phyloP scores from a whole-genome alignment of 2,329 filamentous ascomycete species.

The Hypoxylon sp. region DNA sequence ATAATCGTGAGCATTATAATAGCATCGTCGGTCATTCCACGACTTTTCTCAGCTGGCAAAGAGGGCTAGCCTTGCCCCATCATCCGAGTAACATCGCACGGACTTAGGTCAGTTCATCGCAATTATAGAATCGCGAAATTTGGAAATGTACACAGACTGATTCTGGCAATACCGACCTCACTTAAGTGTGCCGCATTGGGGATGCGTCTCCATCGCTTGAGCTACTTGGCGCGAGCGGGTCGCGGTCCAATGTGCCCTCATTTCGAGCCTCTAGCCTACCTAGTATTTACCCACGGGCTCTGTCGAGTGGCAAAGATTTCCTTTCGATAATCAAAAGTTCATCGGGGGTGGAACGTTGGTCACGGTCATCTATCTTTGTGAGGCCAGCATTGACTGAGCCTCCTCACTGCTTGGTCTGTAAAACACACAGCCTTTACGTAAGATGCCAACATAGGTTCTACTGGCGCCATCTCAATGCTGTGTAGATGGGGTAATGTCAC shows the following conservation, averaged over 20 bases:
- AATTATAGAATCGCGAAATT: too few relatives aligned
- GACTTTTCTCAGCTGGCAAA: slow-evolving; percentile 5
- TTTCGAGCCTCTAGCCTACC: not conserved
- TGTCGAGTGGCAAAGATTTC: too few relatives aligned
- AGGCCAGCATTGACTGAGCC: slow-evolving; percentile 20
- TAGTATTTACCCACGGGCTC: not conserved
- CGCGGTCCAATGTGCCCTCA: not conserved
- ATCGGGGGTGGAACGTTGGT: slow-evolving; percentile 2
- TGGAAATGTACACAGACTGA: too few relatives aligned
- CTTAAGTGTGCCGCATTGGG: slow-evolving; percentile 7
- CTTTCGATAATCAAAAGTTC: slow-evolving; percentile 5
- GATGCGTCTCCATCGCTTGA: not conserved
- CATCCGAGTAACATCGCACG: not conserved
- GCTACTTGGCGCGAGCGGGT: not conserved
- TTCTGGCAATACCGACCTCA: slow-evolving; percentile 1
- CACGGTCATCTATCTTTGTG: slow-evolving; percentile 1
- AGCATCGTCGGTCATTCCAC: slow-evolving; percentile 6
- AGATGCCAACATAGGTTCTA: too few relatives aligned
- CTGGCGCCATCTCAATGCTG: slow-evolving; percentile 2
- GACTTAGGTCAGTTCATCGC: not conserved
- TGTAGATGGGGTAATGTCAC: not conserved
- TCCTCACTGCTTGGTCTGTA: slow-evolving; percentile 19
- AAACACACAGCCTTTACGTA: slow-evolving; percentile 12
- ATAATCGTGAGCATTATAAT: too few relatives aligned
- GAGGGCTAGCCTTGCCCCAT: not conserved